Evolutionary conservation across 768 basidiomycete genomes (phyloP).

Genomic region (Rhodotorula taiwanensis): DNA sequence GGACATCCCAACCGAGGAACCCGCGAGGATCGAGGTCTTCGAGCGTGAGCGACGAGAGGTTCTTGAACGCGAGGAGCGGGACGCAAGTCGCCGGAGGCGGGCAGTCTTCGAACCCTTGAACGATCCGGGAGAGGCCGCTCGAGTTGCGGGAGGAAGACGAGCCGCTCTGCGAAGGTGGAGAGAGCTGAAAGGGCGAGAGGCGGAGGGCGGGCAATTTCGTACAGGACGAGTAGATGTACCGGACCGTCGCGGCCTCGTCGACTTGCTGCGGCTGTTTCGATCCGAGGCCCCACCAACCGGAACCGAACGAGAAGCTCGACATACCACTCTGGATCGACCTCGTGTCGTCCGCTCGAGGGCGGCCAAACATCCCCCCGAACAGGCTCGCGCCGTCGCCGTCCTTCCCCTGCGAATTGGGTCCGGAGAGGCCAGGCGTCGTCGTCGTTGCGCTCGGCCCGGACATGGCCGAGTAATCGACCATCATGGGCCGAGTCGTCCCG

Average conservation of each 20-base stretch:
- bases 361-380: constrained; percentile 6
- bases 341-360: background rate
- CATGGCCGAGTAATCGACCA: constrained; percentile 55
- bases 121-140: constrained; percentile 47
- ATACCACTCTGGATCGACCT: background rate
- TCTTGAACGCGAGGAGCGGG: constrained; percentile 79
- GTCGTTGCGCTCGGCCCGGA: constrained; percentile 39
- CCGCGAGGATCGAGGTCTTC: constrained; percentile 74
- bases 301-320: constrained; percentile 56
- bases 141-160: background rate
- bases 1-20: constrained; percentile 73
- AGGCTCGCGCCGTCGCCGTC: background rate
- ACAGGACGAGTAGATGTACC: constrained; percentile 79
- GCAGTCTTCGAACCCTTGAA: constrained; percentile 63
- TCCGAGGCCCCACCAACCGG: constrained; percentile 60
- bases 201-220: constrained; percentile 76
- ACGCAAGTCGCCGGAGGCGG: constrained; percentile 60
- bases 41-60: constrained; percentile 66
- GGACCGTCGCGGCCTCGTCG: constrained; percentile 60
- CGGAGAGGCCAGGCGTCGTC: too few relatives aligned
- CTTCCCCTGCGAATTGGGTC: too few relatives aligned
- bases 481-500: constrained; percentile 65
- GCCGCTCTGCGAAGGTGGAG: background rate
- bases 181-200: constrained; percentile 29
- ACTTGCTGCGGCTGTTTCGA: background rate